These are phyloP conservation scores for Dendrocalamus latiflorus DNA, from an alignment of 202 grass and related monocot species.

Conservation along the genomic window DNA sequence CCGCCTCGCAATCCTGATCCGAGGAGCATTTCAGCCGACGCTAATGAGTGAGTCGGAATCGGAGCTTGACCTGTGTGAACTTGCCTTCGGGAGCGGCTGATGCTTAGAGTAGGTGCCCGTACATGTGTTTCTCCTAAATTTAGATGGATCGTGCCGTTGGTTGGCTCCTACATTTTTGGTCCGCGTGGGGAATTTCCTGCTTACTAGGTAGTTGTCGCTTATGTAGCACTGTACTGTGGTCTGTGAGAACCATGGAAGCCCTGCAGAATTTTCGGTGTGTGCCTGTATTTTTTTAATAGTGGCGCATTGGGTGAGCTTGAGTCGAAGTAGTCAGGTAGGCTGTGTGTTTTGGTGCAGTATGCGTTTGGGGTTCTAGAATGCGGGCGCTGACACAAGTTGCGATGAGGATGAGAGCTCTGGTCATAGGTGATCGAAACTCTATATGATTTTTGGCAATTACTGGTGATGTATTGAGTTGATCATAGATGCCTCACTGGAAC, in stretches of 20 bases:
- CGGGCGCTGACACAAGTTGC: no score
- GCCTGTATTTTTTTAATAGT: background rate
- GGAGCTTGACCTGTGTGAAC: background rate
- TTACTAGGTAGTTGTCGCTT: background rate
- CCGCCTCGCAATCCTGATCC: background rate
- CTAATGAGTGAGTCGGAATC: background rate
- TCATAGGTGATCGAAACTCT: conserved; percentile 10
- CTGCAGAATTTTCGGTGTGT: background rate
- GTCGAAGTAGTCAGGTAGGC: background rate
- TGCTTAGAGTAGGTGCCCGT: background rate
- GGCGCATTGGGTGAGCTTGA: background rate
- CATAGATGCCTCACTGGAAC: background rate
- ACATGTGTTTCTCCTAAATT: background rate
- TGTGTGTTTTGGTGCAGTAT: background rate
- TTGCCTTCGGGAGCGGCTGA: background rate
- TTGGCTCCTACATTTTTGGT: background rate
- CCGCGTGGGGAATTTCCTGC: background rate
- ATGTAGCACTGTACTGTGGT: background rate
- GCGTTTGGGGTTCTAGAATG: background rate
- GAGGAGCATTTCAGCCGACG: background rate
- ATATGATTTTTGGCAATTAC: background rate
- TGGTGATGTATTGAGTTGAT: conserved; percentile 2
- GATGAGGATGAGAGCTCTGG: no score
- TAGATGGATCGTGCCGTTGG: background rate
- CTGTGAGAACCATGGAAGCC: background rate